Conservation (phyloP, 2,329 filamentous ascomycete species). For the Alternaria ethzedia region DNA sequence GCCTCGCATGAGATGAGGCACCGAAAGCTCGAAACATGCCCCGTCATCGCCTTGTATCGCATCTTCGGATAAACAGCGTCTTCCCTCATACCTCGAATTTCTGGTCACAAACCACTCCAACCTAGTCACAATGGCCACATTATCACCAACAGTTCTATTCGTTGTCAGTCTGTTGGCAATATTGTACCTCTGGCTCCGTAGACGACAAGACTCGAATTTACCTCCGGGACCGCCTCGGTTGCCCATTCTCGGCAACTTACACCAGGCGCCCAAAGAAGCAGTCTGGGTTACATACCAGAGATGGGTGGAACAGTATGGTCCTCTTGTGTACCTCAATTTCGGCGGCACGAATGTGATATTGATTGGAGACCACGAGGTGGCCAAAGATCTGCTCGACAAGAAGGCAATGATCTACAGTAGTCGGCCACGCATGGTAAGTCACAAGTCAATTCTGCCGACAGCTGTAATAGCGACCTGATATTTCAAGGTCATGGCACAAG, state of each 20-base stretch:
- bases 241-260: slow-evolving; percentile 43
- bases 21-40: background rate
- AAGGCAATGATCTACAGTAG: slow-evolving; percentile 58
- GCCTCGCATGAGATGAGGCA: background rate
- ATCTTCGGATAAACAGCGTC: background rate
- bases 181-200: background rate
- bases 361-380: slow-evolving; percentile 57
- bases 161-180: background rate
- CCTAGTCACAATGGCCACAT: background rate
- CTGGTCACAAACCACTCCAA: background rate
- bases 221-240: slow-evolving; percentile 39
- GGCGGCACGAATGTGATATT: slow-evolving; percentile 41
- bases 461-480: background rate
- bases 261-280: slow-evolving; percentile 33
- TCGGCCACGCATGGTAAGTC: slow-evolving; percentile 49
- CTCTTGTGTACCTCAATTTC: slow-evolving; percentile 41
- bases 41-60: background rate
- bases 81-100: background rate
- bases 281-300: slow-evolving; percentile 36
- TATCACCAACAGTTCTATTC: background rate
- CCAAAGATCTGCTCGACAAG: slow-evolving; percentile 61
- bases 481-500: slow-evolving; percentile 52
- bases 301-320: slow-evolving; percentile 46
- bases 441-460: background rate
- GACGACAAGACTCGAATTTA: background rate